Conservation (phyloP, 352 stramenopile species). For the Phytopythium oedochilum region DNA sequence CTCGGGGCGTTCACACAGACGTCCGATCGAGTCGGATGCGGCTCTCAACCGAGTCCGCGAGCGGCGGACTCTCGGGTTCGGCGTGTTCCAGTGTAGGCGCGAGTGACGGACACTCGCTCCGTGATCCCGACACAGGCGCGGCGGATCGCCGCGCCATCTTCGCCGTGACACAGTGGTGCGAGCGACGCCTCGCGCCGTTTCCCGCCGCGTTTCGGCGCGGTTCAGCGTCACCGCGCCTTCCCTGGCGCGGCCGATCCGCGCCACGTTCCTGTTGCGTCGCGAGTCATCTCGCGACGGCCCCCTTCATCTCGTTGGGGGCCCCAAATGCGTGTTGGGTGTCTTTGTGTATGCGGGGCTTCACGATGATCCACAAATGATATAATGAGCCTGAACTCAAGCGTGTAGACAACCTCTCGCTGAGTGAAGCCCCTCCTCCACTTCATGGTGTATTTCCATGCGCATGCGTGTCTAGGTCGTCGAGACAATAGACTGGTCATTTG, state of each 20-base stretch:
- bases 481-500: not conserved
- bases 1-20: no score
- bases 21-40: not conserved
- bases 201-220: no score
- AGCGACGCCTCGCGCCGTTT: not conserved
- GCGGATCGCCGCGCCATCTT: not conserved
- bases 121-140: not conserved
- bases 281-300: not conserved
- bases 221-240: not conserved
- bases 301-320: slow-evolving; percentile 7
- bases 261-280: no score
- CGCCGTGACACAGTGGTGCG: not conserved
- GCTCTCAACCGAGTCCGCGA: no score
- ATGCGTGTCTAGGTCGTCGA: not conserved
- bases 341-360: slow-evolving; percentile 21
- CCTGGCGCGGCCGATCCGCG: no score
- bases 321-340: slow-evolving; percentile 7
- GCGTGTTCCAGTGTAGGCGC: no score
- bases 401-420: slow-evolving; percentile 67
- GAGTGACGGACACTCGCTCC: no score
- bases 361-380: slow-evolving; percentile 76
- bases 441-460: not conserved
- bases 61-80: no score
- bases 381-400: slow-evolving; percentile 68
- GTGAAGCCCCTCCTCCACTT: slow-evolving; percentile 31